Conservation (phyloP, 192 early-diverging fungal genomes). For the Coemansia reversa region DNA sequence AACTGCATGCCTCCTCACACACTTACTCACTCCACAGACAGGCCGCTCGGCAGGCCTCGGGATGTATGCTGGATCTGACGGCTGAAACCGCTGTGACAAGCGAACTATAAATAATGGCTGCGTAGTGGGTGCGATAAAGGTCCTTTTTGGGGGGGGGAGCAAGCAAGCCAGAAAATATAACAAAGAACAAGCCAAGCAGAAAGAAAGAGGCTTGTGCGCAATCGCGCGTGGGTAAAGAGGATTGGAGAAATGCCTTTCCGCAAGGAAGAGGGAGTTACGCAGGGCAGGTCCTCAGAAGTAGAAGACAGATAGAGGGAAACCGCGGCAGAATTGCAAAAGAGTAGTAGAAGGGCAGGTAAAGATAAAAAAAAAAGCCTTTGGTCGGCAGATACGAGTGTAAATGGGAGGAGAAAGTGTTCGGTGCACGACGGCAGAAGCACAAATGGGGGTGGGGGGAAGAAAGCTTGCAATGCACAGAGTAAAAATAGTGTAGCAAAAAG, state of each 20-base stretch:
- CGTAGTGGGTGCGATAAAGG: background rate
- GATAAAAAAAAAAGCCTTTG: slow-evolving; percentile 1
- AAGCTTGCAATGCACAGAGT: slow-evolving; percentile 2
- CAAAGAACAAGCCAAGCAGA: background rate
- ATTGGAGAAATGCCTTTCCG: background rate
- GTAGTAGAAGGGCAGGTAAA: background rate
- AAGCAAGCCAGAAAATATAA: background rate
- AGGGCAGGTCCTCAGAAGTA: background rate
- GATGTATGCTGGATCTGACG: background rate
- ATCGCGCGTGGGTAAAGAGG: background rate
- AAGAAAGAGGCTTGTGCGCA: background rate
- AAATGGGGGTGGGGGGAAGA: slow-evolving; percentile 1
- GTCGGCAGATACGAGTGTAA: background rate
- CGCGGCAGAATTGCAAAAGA: background rate
- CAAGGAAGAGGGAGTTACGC: background rate
- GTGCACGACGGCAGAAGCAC: background rate
- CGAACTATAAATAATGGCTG: background rate
- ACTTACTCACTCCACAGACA: background rate
- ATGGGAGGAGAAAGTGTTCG: background rate
- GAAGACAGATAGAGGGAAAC: too few species aligned
- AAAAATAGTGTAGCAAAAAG: slow-evolving; percentile 11
- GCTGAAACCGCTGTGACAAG: background rate
- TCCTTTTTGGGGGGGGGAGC: background rate
- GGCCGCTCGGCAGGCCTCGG: background rate
- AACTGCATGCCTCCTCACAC: background rate